Evolutionary conservation across 345 rosid species (phyloP).

Genomic region (Dovyalis caffra): DNA sequence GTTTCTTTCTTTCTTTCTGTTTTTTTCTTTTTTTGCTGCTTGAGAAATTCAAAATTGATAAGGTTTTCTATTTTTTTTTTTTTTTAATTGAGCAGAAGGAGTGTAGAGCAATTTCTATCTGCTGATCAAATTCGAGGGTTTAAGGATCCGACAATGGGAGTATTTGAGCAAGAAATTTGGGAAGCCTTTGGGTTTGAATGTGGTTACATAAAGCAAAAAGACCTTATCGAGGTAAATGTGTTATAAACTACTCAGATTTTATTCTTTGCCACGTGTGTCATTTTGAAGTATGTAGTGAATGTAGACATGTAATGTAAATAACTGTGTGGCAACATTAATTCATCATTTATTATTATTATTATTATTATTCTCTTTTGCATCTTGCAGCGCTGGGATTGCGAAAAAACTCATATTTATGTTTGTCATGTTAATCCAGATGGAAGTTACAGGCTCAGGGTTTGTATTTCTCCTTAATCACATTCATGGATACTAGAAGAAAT

Average conservation of each 20-base stretch:
- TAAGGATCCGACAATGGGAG: constrained; percentile 43
- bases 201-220: constrained; percentile 13
- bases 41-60: neutral
- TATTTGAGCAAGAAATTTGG: constrained; percentile 59
- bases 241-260: no score
- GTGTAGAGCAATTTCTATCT: constrained; percentile 30
- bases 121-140: constrained; percentile 39
- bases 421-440: constrained; percentile 51
- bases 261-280: no score
- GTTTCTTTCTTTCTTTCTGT: neutral
- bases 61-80: no score
- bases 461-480: constrained; percentile 11
- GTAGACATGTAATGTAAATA: no score
- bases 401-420: constrained; percentile 44
- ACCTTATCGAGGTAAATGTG: constrained; percentile 44
- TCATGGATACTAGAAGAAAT: neutral
- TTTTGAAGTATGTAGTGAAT: no score
- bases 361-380: constrained; percentile 38
- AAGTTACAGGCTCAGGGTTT: constrained; percentile 52
- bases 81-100: constrained; percentile 39
- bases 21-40: neutral
- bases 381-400: constrained; percentile 48
- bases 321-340: no score
- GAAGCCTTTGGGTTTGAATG: constrained; percentile 11
- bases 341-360: no score